phyloP scores from a whole-genome alignment of 352 stramenopile species.

The Pythium grandisporangium region DNA sequence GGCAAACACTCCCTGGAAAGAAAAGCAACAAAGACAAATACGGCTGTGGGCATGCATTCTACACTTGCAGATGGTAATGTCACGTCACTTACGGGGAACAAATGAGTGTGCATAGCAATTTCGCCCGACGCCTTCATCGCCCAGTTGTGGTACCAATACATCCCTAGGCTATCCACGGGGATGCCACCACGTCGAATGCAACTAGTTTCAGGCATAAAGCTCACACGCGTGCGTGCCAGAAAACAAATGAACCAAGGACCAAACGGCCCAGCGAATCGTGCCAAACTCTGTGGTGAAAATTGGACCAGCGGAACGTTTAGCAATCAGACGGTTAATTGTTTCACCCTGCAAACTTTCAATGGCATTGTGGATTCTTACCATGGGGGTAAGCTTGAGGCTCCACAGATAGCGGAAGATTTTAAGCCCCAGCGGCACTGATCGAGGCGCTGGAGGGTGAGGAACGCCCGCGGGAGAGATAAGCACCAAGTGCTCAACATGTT shows the following conservation, averaged over 20 bases:
- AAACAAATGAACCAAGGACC: conserved; percentile 35
- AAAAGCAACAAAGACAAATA: neutral
- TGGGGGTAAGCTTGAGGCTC: conserved; percentile 39
- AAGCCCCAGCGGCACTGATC: conserved; percentile 21
- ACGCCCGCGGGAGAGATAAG: conserved; percentile 59
- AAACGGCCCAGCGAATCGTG: conserved; percentile 40
- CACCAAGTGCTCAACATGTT: conserved; percentile 37
- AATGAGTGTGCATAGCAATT: conserved; percentile 57
- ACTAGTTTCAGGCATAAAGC: conserved; percentile 51
- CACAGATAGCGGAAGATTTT: conserved; percentile 39
- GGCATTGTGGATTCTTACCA: conserved; percentile 28
- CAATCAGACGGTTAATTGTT: too few relatives aligned
- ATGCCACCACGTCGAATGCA: conserved; percentile 36
- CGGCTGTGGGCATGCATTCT: too few relatives aligned
- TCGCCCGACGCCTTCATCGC: conserved; percentile 51
- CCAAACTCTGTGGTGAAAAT: conserved; percentile 25
- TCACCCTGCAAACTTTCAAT: too few relatives aligned
- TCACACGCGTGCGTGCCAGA: conserved; percentile 31
- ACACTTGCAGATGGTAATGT: neutral
- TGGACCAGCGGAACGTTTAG: too few relatives aligned
- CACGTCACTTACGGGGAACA: conserved; percentile 26
- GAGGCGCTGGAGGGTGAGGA: conserved; percentile 19
- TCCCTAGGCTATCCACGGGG: conserved; percentile 21
- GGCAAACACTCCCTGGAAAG: conserved; percentile 28
- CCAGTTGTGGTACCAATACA: conserved; percentile 80